Conservation (phyloP, 768 basidiomycete genomes). For the Hygrocybe coccinea region DNA sequence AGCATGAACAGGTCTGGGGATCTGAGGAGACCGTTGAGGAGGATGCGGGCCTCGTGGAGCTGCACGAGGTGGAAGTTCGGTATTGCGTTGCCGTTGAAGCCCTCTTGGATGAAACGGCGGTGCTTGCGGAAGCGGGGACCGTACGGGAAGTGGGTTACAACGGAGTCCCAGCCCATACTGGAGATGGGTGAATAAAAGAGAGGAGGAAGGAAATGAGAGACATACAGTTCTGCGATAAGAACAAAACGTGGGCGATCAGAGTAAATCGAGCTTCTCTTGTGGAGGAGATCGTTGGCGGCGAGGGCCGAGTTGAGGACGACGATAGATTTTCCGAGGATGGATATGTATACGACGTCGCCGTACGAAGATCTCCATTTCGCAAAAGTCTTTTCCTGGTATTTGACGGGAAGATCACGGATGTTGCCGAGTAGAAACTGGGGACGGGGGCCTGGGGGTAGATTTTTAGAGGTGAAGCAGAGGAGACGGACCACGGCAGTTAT, state of each 20-base stretch:
- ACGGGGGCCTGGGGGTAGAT: conserved; percentile 43
- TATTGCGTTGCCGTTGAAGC: conserved; percentile 44
- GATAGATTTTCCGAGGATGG: conserved; percentile 42
- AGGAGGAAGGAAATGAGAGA: conserved; percentile 1
- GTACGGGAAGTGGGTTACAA: conserved; percentile 5
- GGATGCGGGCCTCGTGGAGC: conserved; percentile 37
- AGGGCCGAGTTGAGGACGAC: conserved; percentile 47
- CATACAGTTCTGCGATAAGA: conserved; percentile 44
- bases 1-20: conserved; percentile 37
- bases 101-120: conserved; percentile 46
- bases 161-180: conserved; percentile 3
- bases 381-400: conserved; percentile 38
- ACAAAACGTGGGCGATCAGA: conserved; percentile 50
- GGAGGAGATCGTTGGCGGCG: conserved; percentile 45
- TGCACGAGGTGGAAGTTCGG: conserved; percentile 39
- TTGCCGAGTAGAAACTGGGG: conserved; percentile 47
- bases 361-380: conserved; percentile 29
- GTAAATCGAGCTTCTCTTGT: conserved; percentile 51
- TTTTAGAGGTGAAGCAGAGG: too few species aligned
- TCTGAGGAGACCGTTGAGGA: conserved; percentile 38
- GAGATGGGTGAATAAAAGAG: not conserved
- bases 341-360: conserved; percentile 43
- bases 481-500: too few species aligned
- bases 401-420: conserved; percentile 38
- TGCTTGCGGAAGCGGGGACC: conserved; percentile 51